Evolutionary conservation across 2,329 filamentous ascomycete genomes (phyloP), one percentile per base, ranked within the genome.

Genomic region (Emergomyces africanus): DNA sequence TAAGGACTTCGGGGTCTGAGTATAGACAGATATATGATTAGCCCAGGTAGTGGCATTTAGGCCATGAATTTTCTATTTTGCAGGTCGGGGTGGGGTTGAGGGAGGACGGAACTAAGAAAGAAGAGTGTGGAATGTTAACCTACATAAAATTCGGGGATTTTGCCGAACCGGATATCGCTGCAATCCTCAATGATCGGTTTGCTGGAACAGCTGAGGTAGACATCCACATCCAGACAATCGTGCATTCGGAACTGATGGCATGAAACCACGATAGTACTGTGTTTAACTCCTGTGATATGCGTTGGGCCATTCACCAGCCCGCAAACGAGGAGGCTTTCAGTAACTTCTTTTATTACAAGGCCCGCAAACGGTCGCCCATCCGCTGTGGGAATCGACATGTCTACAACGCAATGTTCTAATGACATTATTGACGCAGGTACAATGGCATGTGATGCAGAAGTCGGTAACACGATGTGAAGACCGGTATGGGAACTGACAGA

Each of bases 151-250:
- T 75, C 72, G 0, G 90, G 90, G 33, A 95, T 76, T 14, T 85
- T 85, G 20, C 89, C 86, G 72, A 99, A 96, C 12, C 86, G 81
- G 69, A 99, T 82, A 15, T 79, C 80, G 28, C 75, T 80, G 70
- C 92, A 97, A 64, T 94, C 87, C 72, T 99, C 94, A 63, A 99
- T 95, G 66, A 99, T 96, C 0, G 94, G 94, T 62, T 90, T 84
- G 66, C 89, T 94, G 0, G 79, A 78, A 69, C 88, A 91, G 64
- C 86, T 82, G 60, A 99, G 77, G 70, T 97, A 97, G 12, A 99
- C 80, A 64, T 89, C 84, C 41, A 95, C 87, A 61, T 90, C 82
- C 50, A 77, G 79, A 68, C 89, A 95, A 64, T 92, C 87, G 70
- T 99, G 94, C 77, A 99, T 92, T 25, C 94, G 83, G 67, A 96